Base-by-base conservation (phyloP, 2,329 filamentous ascomycete genomes). In the Penicillium sp. region DNA sequence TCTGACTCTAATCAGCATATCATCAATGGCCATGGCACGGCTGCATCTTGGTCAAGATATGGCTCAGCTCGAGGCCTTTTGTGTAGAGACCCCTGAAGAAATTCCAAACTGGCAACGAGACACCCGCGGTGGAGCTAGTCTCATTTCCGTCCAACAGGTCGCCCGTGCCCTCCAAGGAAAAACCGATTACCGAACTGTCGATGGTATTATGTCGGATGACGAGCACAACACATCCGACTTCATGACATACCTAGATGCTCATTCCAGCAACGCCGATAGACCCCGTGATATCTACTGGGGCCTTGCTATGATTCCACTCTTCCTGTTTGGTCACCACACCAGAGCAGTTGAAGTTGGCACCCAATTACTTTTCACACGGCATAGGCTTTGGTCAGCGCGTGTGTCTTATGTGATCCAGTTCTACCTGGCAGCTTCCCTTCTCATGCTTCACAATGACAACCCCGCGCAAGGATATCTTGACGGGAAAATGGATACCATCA, bases 91-190 rank as follows among this genome's bases (percentile, higher is more conserved):
- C 3, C 77, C 81, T 1, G 77, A 85, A 42, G 83, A 86, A 52
- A 79, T 83, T 58, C 77, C 77, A 7, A 77, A 81, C 16, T 87
- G 83, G 83, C 67, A 73, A 13, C 71, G 74, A 39, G 84, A 86
- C 62, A 72, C 84, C 8, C 78, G 84, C 49, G 84, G 84, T 32
- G 84, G 85, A 8, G 77, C 80, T 1, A 76, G 84, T 44, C 67
- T 87, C n/a, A 72, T 81, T 45, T 75, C 78, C 42, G 76, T 80
- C 11, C 73, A 80, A 56, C 84, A 87, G 70, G 81, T 81, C 49
- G 72, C 77, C 10, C 77, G 83, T 52, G 83, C 84, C 11, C 66
- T 88, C 14, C 83, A 86, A 67, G 85, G 85, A 24, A 87, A 86
- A 63, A 87, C 85, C 0, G 71, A 74, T 3, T 74, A 71, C 41